A percentile compares a stretch with the other conserved stretches of the same genome.
Conservation (phyloP, 345 rosid genomes). For the Citrus mangshanensis region DNA sequence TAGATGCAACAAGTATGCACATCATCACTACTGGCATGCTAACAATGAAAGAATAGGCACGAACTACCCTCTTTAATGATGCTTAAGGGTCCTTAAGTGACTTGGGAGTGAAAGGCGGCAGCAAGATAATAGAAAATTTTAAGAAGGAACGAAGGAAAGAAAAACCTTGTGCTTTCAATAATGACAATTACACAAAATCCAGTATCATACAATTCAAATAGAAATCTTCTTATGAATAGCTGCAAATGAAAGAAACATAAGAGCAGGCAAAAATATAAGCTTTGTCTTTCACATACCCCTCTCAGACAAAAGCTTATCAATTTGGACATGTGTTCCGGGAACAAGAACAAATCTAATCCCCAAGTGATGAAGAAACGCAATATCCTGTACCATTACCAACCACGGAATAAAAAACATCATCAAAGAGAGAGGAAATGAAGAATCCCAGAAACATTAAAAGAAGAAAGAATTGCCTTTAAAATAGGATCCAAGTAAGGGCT, state of each 20-base stretch:
- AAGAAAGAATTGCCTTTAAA: conserved; percentile 49
- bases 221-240: background rate
- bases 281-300: conserved; percentile 49
- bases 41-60: background rate
- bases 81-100: background rate
- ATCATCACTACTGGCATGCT: background rate
- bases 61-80: background rate
- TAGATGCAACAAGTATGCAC: background rate
- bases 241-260: background rate
- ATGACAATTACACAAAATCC: background rate
- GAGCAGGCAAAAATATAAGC: background rate
- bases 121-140: background rate
- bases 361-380: conserved; percentile 85
- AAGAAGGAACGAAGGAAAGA: background rate
- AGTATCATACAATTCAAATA: background rate
- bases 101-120: background rate
- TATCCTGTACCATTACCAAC: conserved; percentile 53
- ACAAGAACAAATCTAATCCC: conserved; percentile 83
- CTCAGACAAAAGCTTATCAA: conserved; percentile 75
- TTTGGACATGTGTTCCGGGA: conserved; percentile 87
- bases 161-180: background rate
- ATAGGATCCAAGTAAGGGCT: conserved; percentile 59
- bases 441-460: background rate
- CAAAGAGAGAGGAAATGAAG: too few relatives aligned
- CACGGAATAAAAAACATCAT: background rate